phyloP scores from a whole-genome alignment of 495 filamentous ascomycete species.

The Penicillium parvum region DNA sequence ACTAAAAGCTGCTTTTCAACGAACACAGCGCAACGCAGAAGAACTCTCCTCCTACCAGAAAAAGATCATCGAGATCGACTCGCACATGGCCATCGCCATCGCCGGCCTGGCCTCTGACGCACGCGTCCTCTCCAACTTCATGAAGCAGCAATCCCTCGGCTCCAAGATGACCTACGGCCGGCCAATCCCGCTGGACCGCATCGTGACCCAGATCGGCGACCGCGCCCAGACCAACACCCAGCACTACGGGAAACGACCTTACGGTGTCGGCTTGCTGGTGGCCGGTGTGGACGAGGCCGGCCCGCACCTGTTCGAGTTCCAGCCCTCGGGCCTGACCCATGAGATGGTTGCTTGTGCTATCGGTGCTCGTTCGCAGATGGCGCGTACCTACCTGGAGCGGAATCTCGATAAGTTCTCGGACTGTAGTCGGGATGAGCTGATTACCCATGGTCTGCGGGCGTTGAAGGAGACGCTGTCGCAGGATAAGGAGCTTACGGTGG shows the following conservation, averaged over 20 bases:
- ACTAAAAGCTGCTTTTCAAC: slow-evolving; percentile 5
- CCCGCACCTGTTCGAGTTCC: slow-evolving; percentile 97
- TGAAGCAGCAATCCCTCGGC: slow-evolving; percentile 97
- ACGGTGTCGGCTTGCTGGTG: slow-evolving; percentile 91
- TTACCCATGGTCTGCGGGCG: slow-evolving; percentile 83
- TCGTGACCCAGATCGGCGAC: slow-evolving; percentile 86
- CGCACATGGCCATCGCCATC: slow-evolving; percentile 91
- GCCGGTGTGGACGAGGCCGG: slow-evolving; percentile 91
- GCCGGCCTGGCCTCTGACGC: slow-evolving; percentile 97
- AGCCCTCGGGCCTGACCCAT: slow-evolving; percentile 90
- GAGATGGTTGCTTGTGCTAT: slow-evolving; percentile 96
- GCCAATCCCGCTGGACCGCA: slow-evolving; percentile 78
- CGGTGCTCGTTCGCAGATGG: slow-evolving; percentile 94
- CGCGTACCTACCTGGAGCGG: slow-evolving; percentile 90
- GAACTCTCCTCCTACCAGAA: slow-evolving; percentile 99
- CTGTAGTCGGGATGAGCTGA: slow-evolving; percentile 73
- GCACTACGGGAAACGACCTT: slow-evolving; percentile 93
- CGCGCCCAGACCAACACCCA: slow-evolving; percentile 98
- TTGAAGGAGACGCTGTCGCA: slow-evolving; percentile 93
- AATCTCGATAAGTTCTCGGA: slow-evolving; percentile 76
- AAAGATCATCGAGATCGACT: slow-evolving; percentile 96
- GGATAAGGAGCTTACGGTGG: slow-evolving; percentile 94
- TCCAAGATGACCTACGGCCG: slow-evolving; percentile 94
- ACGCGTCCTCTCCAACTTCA: slow-evolving; percentile 99
- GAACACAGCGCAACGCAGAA: slow-evolving; percentile 84